A percentile compares a stretch with the other conserved stretches of the same genome.
Conservation (phyloP, 2,329 filamentous ascomycete species). For the Colletotrichum sp. region DNA sequence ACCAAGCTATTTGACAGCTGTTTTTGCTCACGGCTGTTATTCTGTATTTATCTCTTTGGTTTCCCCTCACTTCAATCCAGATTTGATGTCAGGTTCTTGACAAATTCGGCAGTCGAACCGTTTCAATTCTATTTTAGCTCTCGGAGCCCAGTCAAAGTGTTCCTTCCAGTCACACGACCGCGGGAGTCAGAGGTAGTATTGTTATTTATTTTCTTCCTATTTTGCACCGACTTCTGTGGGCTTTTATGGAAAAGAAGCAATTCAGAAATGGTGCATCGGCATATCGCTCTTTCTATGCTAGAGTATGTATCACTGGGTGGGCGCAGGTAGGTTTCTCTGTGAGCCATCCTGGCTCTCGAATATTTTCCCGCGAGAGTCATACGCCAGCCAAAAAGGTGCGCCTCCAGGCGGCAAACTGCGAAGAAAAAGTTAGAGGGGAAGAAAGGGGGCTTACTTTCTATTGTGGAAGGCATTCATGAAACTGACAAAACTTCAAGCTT, state of each 20-base stretch:
- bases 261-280: background rate
- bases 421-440: too few relatives aligned
- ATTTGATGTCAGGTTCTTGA: background rate
- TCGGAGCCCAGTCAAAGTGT: background rate
- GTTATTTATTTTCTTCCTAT: background rate
- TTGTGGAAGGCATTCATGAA: too few relatives aligned
- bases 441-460: too few relatives aligned
- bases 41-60: background rate
- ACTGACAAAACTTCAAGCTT: too few relatives aligned
- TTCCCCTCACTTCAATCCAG: background rate
- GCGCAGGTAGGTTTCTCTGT: too few relatives aligned
- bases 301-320: too few relatives aligned
- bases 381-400: too few relatives aligned
- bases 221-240: background rate
- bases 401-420: too few relatives aligned
- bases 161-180: background rate
- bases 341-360: too few relatives aligned
- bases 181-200: background rate
- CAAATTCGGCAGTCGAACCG: background rate
- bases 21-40: background rate
- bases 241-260: background rate
- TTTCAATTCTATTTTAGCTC: background rate
- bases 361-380: too few relatives aligned
- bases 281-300: background rate
- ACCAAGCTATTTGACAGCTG: background rate